Conservation (phyloP, 257 asterid species). For the Ocimum tenuiflorum region DNA sequence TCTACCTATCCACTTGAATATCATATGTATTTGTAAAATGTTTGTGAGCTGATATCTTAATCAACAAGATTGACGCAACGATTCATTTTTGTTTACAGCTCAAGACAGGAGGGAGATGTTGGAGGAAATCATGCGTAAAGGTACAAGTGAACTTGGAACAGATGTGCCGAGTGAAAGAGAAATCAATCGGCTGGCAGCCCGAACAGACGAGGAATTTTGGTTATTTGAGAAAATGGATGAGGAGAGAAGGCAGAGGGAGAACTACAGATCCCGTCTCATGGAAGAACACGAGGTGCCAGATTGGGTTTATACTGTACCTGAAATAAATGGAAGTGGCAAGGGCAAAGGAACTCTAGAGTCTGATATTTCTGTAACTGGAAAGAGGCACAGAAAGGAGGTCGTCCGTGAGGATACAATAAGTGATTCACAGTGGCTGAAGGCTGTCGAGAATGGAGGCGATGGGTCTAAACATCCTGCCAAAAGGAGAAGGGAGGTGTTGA, state of each 20-base stretch:
- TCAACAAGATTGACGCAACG: neutral
- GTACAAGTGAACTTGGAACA: conserved; percentile 78
- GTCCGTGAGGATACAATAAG: conserved; percentile 61
- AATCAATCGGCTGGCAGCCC: conserved; percentile 92
- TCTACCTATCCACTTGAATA: neutral
- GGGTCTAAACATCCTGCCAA: conserved; percentile 34
- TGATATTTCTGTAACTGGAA: conserved; percentile 61
- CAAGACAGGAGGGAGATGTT: conserved; percentile 89
- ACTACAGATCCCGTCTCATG: conserved; percentile 85
- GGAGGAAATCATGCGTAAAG: conserved; percentile 94
- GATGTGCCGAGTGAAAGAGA: conserved; percentile 97
- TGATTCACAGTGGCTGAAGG: conserved; percentile 64
- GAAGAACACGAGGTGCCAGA: conserved; percentile 94
- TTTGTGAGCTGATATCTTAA: neutral
- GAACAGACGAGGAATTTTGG: conserved; percentile 91
- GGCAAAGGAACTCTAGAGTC: conserved; percentile 50
- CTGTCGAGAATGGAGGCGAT: conserved; percentile 62
- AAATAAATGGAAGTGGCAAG: conserved; percentile 37
- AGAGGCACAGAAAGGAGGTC: conserved; percentile 81
- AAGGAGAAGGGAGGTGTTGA: conserved; percentile 35
- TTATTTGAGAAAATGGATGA: conserved; percentile 95
- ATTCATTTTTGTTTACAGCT: conserved; percentile 43
- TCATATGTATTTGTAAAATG: neutral
- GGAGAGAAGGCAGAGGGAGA: conserved; percentile 79
- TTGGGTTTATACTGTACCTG: conserved; percentile 67